Percentiles rank a stretch among this genome's conserved stretches.
Evolutionary conservation across 192 early-diverging fungal species (phyloP).

Genomic region (Geranomyces michiganensis): DNA sequence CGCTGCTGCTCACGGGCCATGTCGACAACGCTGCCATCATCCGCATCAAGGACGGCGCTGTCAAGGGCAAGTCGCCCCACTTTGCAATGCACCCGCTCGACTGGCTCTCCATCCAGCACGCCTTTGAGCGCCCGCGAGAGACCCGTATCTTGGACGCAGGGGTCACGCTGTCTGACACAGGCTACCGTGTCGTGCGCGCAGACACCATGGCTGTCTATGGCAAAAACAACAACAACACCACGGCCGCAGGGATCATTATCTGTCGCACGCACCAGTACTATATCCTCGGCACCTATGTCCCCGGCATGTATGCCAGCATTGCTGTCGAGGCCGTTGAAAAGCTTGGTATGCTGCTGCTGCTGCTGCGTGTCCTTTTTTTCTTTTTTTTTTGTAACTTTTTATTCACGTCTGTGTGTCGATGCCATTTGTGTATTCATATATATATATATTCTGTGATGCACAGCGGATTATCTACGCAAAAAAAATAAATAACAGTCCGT

Average conservation of each 20-base stretch:
- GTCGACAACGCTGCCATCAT: conserved; percentile 56
- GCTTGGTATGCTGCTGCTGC: conserved; percentile 38
- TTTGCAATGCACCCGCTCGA: conserved; percentile 43
- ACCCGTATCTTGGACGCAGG: conserved; percentile 46
- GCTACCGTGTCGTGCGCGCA: conserved; percentile 49
- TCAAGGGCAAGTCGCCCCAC: conserved; percentile 55
- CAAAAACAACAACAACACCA: conserved; percentile 53
- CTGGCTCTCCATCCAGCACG: conserved; percentile 39
- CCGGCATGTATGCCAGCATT: conserved; percentile 55
- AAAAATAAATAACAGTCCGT: conserved; percentile 49
- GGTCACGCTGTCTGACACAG: conserved; percentile 48
- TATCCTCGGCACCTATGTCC: conserved; percentile 54
- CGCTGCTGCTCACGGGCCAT: conserved; percentile 51
- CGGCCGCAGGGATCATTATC: conserved; percentile 52
- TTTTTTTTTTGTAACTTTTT: too few relatives aligned
- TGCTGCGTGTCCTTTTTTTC: too few relatives aligned
- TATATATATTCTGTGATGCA: neutral
- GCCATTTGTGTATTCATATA: too few relatives aligned
- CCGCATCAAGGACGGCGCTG: conserved; percentile 50
- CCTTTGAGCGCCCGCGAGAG: conserved; percentile 54
- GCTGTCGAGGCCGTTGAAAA: conserved; percentile 61
- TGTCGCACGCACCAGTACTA: conserved; percentile 48
- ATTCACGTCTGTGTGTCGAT: too few relatives aligned
- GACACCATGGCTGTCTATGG: conserved; percentile 55
- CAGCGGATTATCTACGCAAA: conserved; percentile 55